phyloP scores from a whole-genome alignment of 2,329 filamentous ascomycete genomes.

The Neofusicoccum kwambonambiense region DNA sequence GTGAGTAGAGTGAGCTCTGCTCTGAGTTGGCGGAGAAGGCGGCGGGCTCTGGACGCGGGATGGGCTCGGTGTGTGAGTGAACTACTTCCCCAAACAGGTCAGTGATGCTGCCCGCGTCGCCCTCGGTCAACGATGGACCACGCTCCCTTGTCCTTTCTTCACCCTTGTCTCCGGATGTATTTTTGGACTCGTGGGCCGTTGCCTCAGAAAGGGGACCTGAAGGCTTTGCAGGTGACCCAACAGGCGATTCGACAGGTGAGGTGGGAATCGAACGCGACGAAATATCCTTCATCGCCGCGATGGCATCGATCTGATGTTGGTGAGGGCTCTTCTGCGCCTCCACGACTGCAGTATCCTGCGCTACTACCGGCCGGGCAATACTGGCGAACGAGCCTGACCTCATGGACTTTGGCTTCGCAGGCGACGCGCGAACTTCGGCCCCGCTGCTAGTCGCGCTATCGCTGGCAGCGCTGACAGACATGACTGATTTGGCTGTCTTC shows the following conservation, averaged over 20 bases:
- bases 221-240: conserved; percentile 38
- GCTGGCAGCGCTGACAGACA: background rate
- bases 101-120: background rate
- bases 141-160: background rate
- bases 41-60: background rate
- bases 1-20: conserved; percentile 7
- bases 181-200: background rate
- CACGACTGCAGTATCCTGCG: conserved; percentile 64
- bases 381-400: conserved; percentile 63
- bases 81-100: conserved; percentile 4
- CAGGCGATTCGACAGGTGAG: conserved; percentile 51
- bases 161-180: conserved; percentile 1
- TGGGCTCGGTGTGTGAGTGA: background rate
- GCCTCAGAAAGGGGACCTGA: background rate
- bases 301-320: conserved; percentile 59
- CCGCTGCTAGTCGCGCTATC: conserved; percentile 10
- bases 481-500: conserved; percentile 24
- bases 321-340: conserved; percentile 56
- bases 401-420: conserved; percentile 50
- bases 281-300: conserved; percentile 65
- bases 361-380: conserved; percentile 64
- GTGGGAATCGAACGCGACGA: conserved; percentile 61
- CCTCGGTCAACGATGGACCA: background rate
- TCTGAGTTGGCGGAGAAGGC: background rate
- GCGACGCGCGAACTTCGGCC: background rate